Conservation (phyloP, 495 filamentous ascomycete genomes). For the Aspergillus haitiensis region DNA sequence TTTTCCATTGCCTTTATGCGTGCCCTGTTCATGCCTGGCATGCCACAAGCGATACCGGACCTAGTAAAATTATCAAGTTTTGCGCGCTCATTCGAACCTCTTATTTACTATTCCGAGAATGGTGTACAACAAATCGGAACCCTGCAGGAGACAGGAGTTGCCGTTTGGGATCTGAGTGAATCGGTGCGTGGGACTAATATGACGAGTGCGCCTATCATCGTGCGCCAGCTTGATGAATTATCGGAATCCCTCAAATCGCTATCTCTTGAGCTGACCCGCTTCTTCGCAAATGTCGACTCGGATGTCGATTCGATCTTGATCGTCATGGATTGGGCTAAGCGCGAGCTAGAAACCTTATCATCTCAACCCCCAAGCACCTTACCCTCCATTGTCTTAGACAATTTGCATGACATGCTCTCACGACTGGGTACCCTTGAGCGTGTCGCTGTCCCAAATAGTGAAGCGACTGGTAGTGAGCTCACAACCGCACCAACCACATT, state of each 20-base stretch:
- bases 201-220: slow-evolving; percentile 82
- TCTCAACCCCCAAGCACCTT: slow-evolving; percentile 54
- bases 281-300: slow-evolving; percentile 88
- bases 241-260: slow-evolving; percentile 80
- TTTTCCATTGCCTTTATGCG: slow-evolving; percentile 61
- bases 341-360: slow-evolving; percentile 66
- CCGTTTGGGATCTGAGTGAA: slow-evolving; percentile 90
- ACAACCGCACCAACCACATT: slow-evolving; percentile 59
- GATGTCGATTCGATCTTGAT: slow-evolving; percentile 89
- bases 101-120: slow-evolving; percentile 90
- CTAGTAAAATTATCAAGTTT: slow-evolving; percentile 85
- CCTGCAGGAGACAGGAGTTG: slow-evolving; percentile 83
- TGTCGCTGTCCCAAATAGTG: slow-evolving; percentile 23
- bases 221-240: slow-evolving; percentile 76
- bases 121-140: slow-evolving; percentile 80
- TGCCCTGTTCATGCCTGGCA: slow-evolving; percentile 64
- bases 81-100: slow-evolving; percentile 83
- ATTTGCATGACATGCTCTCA: slow-evolving; percentile 73
- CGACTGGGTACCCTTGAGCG: slow-evolving; percentile 67
- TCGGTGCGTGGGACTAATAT: slow-evolving; percentile 85
- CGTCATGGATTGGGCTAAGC: slow-evolving; percentile 92
- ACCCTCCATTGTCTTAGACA: slow-evolving; percentile 68
- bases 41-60: slow-evolving; percentile 72
- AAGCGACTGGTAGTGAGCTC: slow-evolving; percentile 43
- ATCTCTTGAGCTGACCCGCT: slow-evolving; percentile 76